Evolutionary conservation across 306 rosid species (phyloP).

Genomic region (Ormosia emarginata): DNA sequence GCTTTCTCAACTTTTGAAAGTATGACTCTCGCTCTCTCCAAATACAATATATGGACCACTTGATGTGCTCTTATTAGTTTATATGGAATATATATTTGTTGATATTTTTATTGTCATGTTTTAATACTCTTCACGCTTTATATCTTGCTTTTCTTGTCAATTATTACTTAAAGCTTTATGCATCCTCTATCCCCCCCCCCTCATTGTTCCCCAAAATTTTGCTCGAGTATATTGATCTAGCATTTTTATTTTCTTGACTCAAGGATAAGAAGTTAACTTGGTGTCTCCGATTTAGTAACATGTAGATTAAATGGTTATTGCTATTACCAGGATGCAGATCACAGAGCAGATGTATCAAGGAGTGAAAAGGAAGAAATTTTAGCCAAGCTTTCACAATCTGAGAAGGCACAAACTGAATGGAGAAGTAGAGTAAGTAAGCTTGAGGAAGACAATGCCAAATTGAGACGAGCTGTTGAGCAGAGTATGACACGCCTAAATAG

Average conservation of each 20-base stretch:
- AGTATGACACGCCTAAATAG: slow-evolving; percentile 88
- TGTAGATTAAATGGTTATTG: background rate
- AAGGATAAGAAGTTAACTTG: background rate
- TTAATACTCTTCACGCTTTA: background rate
- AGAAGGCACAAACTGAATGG: slow-evolving; percentile 68
- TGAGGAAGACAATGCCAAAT: slow-evolving; percentile 85
- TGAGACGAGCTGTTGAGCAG: slow-evolving; percentile 79
- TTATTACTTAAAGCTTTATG: background rate
- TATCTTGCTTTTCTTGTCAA: background rate
- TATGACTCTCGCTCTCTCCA: slow-evolving; percentile 22
- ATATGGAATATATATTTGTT: background rate
- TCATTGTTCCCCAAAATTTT: background rate
- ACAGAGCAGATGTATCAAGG: slow-evolving; percentile 49
- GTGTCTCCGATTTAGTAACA: background rate
- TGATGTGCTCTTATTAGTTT: background rate
- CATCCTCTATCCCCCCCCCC: background rate
- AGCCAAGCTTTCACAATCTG: slow-evolving; percentile 62
- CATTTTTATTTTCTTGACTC: background rate
- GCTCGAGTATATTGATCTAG: background rate
- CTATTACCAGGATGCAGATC: slow-evolving; percentile 61
- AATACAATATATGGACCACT: background rate
- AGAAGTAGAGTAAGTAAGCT: slow-evolving; percentile 66
- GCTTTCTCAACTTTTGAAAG: slow-evolving; percentile 55
- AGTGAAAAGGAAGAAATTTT: slow-evolving; percentile 60
- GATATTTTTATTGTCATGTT: background rate